Base-by-base conservation (phyloP, 1,284 basidiomycete species). In the Porogramme epimiltina region DNA sequence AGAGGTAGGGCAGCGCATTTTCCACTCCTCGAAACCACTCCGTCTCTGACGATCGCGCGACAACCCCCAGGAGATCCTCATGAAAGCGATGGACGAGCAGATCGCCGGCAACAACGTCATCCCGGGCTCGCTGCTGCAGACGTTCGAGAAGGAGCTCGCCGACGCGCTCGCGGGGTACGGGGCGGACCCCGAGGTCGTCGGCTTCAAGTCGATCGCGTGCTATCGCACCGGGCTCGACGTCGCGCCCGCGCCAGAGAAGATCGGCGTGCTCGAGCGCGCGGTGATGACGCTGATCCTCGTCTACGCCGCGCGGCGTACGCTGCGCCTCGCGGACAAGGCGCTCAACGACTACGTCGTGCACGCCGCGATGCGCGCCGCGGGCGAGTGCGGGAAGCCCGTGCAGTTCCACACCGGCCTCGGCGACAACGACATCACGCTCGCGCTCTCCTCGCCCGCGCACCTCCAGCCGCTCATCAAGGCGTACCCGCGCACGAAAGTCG, bases 341-440 rank as follows among this genome's bases (percentile, higher is more conserved):
- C 65, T 90, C 11, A 89, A 91, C 47, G 88, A 91, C 61, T 70
- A 75, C 49, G 72, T 89, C 34, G 84, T 90, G n/a, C 71, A 79
- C 34, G 67, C 74, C 23, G 73, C 78, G 0, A 70, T 89, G 39
- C 66, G 70, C 24, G 67, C 87, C 18, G 80, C 84, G 2, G 79
- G 75, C 0, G 55, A 73, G 39, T 72, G 67, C 56, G 68, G 72
- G 3, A 85, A 84, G 59, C 87, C 20, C 37, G 89, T 91, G 9
- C 89, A 91, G 70, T 91, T 91, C 66, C 89, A 91, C 62, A 90
- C 87, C 4, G 89, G 89, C 22, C 73, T 91, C 0, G 89, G 89
- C 5, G 89, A 91, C 62, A 82, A 77, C 51, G 86, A 90, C 54
- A 79, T 91, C 42, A 74, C 67, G n/a, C 71, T 90, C 23, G 59